A percentile compares a stretch with the other conserved stretches of the same genome.
phyloP scores from a whole-genome alignment of 169 alveolate genomes.

The Plasmodium cynomolgi region DNA sequence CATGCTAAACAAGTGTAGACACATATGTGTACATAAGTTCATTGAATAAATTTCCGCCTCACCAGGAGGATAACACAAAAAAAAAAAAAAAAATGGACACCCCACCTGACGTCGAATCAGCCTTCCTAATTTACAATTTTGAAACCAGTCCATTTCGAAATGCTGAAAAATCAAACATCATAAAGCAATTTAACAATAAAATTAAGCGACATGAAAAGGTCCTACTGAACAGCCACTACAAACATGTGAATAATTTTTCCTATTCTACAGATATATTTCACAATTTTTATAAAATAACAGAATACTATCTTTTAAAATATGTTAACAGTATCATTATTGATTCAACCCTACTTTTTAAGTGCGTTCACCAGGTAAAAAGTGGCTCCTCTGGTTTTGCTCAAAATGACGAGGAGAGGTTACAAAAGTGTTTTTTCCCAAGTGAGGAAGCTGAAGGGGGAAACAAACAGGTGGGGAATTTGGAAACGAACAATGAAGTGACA shows the following conservation, averaged over 20 bases:
- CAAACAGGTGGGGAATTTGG: background rate
- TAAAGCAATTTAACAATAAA: conserved; percentile 47
- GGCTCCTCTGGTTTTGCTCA: conserved; percentile 19
- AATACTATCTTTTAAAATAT: conserved; percentile 58
- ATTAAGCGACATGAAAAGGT: conserved; percentile 21
- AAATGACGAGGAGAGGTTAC: conserved; percentile 12
- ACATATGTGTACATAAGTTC: background rate
- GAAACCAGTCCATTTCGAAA: background rate
- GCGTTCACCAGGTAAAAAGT: conserved; percentile 38
- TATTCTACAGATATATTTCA: conserved; percentile 64
- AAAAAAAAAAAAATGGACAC: conserved; percentile 22
- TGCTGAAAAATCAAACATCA: conserved; percentile 10
- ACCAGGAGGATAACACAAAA: background rate
- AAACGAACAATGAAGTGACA: background rate
- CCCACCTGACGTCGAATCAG: conserved; percentile 18
- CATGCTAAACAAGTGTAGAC: background rate
- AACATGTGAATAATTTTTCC: conserved; percentile 69
- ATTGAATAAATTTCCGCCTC: background rate
- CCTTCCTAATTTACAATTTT: conserved; percentile 60
- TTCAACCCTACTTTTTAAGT: conserved; percentile 51
- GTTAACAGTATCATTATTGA: conserved; percentile 54
- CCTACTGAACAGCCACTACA: conserved; percentile 26
- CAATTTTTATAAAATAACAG: conserved; percentile 48
- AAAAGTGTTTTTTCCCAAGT: background rate
- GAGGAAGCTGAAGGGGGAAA: background rate